phyloP scores from a whole-genome alignment of 257 asterid species.

The Solanum verrucosum region DNA sequence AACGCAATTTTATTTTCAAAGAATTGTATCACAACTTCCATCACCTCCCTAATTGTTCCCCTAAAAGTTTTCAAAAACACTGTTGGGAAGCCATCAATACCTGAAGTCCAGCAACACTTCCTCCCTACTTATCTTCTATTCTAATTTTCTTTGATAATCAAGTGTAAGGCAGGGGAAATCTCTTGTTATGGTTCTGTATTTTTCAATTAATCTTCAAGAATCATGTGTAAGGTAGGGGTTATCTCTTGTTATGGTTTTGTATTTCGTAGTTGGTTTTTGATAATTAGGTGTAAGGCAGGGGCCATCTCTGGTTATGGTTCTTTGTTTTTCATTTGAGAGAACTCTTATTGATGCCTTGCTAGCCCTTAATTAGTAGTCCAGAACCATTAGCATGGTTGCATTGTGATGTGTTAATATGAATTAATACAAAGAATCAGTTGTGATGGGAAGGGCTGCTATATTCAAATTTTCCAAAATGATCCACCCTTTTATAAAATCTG shows the following conservation, averaged over 20 bases:
- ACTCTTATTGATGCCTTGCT: background rate
- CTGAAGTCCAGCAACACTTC: no score
- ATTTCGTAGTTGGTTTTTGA: no score
- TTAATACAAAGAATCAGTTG: background rate
- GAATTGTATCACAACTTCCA: no score
- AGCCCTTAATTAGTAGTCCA: background rate
- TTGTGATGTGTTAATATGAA: background rate
- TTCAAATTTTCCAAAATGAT: background rate
- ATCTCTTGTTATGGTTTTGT: background rate
- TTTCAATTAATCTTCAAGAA: no score
- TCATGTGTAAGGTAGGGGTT: no score
- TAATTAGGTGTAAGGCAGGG: no score
- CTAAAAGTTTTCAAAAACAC: no score
- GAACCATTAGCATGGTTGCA: background rate
- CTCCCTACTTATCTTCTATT: no score
- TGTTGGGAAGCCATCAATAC: no score
- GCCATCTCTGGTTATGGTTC: background rate
- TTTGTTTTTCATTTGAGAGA: background rate
- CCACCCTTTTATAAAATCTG: background rate
- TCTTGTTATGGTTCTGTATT: no score
- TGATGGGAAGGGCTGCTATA: conserved; percentile 26
- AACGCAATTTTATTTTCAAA: no score
- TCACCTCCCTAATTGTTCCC: no score
- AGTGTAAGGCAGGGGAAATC: background rate
- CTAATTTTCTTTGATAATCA: background rate